These are phyloP conservation scores for Pestalotiopsis fici DNA, from an alignment of 2,329 filamentous ascomycete species.

Conservation along the genomic window DNA sequence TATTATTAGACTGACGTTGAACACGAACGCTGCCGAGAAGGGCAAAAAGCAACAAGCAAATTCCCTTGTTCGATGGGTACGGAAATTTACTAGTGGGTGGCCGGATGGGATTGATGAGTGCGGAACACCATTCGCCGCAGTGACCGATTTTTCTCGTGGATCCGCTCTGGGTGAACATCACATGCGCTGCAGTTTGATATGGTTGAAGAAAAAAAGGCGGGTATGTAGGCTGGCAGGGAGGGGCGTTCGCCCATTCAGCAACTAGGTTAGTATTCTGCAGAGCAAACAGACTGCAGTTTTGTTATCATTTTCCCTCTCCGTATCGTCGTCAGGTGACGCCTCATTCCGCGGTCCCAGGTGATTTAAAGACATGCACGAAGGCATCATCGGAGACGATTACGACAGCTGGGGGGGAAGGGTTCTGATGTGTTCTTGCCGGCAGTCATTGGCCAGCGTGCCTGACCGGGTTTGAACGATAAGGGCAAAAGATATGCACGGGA, in stretches of 20 bases:
- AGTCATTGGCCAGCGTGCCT: background rate
- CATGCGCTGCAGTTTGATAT: background rate
- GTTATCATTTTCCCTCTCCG: background rate
- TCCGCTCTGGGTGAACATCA: background rate
- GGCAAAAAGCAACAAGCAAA: background rate
- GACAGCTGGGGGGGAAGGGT: background rate
- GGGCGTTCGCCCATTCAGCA: no score
- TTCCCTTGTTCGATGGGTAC: background rate
- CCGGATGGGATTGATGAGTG: background rate
- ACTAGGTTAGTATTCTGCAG: background rate
- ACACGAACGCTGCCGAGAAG: background rate
- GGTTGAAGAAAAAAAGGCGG: background rate
- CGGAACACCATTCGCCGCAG: background rate
- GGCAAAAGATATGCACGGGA: background rate
- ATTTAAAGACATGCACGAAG: background rate
- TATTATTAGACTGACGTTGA: background rate
- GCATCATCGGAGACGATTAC: background rate
- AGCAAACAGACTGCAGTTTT: background rate
- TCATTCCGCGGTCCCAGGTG: background rate
- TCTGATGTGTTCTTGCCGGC: background rate
- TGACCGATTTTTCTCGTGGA: background rate
- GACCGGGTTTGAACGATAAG: background rate
- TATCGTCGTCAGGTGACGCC: background rate
- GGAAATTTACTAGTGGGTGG: background rate
- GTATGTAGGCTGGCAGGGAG: no score